A percentile compares a stretch with the other conserved stretches of the same genome.
phyloP scores from a whole-genome alignment of 345 rosid species.

The Xanthoceras sorbifolium region DNA sequence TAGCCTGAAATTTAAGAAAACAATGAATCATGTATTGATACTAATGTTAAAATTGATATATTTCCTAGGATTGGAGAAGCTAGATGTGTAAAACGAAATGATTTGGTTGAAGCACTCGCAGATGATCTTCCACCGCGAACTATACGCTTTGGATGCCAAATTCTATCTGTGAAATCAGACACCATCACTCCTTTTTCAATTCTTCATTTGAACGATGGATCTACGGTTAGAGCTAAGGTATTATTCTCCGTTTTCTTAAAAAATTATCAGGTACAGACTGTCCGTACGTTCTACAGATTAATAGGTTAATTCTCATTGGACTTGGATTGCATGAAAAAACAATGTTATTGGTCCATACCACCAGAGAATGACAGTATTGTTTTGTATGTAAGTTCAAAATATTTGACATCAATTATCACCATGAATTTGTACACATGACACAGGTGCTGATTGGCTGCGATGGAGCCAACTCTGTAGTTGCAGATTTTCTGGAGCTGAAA shows the following conservation, averaged over 20 bases:
- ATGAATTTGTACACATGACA: neutral
- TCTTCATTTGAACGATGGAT: too few relatives aligned
- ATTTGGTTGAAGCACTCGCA: constrained; percentile 46
- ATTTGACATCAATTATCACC: neutral
- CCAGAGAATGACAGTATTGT: too few relatives aligned
- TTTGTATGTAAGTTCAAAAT: too few relatives aligned
- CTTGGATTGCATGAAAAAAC: neutral
- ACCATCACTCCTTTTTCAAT: constrained; percentile 30
- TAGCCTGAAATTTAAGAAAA: too few relatives aligned
- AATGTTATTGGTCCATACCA: too few relatives aligned
- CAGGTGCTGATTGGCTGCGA: constrained; percentile 61
- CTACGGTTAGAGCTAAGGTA: constrained; percentile 50
- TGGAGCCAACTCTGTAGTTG: constrained; percentile 48
- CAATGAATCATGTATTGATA: too few relatives aligned
- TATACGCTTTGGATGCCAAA: constrained; percentile 37
- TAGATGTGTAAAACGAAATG: constrained; percentile 48
- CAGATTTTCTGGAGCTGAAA: constrained; percentile 40
- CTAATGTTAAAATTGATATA: too few relatives aligned
- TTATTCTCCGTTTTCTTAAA: neutral
- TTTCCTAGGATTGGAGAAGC: constrained; percentile 45
- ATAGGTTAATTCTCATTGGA: too few relatives aligned
- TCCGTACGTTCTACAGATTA: too few relatives aligned
- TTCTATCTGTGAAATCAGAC: constrained; percentile 33
- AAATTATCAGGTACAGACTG: neutral
- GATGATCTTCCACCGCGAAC: constrained; percentile 41